A percentile compares a stretch with the other conserved stretches of the same genome.
These are phyloP conservation scores for Talaromyces stipitatus DNA, from an alignment of 495 filamentous ascomycete species.

Conservation along the genomic window DNA sequence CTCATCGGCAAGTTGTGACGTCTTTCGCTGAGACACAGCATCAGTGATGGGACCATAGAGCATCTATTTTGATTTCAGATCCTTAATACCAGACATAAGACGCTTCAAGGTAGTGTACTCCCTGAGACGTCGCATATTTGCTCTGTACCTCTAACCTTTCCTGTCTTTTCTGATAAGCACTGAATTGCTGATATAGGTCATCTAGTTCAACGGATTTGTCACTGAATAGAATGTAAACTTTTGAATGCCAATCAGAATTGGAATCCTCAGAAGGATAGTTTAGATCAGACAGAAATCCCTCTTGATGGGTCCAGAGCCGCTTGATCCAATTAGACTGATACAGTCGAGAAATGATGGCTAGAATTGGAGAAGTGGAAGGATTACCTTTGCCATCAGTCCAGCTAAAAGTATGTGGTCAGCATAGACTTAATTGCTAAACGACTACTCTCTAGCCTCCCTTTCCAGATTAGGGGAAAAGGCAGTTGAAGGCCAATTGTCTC, in stretches of 20 bases:
- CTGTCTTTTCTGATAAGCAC: not conserved
- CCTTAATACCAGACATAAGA: not conserved
- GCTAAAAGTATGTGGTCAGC: not conserved
- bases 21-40: slow-evolving; percentile 1
- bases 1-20: slow-evolving; percentile 1
- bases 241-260: not conserved
- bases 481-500: no score
- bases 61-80: not conserved
- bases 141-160: not conserved
- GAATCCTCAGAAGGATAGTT: not conserved
- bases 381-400: slow-evolving; percentile 1
- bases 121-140: not conserved
- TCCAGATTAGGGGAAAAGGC: no score
- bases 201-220: not conserved
- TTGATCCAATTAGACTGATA: slow-evolving; percentile 7
- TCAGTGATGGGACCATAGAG: not conserved
- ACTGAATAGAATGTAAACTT: slow-evolving; percentile 2
- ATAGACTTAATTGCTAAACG: no score
- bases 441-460: no score
- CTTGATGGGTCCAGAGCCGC: slow-evolving; percentile 6
- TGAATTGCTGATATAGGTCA: not conserved
- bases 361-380: not conserved
- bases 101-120: not conserved
- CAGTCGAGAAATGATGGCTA: not conserved
- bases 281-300: not conserved